Conservation (phyloP, 1,284 basidiomycete genomes). For the Heliocybe sulcata region DNA sequence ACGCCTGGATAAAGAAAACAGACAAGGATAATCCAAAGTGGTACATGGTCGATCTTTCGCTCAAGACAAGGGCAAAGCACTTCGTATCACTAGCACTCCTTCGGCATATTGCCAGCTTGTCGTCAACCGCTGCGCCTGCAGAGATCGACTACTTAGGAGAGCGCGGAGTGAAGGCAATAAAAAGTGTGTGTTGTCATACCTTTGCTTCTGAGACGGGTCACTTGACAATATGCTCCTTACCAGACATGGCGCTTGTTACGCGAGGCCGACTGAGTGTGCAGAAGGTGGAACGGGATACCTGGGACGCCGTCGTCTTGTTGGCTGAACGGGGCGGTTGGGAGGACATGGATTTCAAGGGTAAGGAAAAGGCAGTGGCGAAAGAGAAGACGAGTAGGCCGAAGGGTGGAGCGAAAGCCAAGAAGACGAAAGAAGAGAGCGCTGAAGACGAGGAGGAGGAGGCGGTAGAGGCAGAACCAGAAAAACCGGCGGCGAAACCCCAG, state of each 20-base stretch:
- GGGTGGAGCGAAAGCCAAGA: neutral
- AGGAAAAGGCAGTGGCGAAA: constrained; percentile 6
- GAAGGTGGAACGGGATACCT: constrained; percentile 66
- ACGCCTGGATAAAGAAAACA: constrained; percentile 51
- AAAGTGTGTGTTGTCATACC: constrained; percentile 33
- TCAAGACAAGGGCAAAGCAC: constrained; percentile 58
- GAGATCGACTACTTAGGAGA: constrained; percentile 58
- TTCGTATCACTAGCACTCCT: constrained; percentile 80
- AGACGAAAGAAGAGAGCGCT: neutral
- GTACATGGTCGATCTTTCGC: constrained; percentile 88
- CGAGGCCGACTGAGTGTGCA: constrained; percentile 88
- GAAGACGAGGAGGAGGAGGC: neutral
- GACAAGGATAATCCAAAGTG: constrained; percentile 74
- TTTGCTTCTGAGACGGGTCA: neutral
- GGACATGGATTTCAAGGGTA: constrained; percentile 13
- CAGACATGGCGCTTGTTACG: constrained; percentile 77
- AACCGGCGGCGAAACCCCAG: neutral
- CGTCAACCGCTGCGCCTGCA: constrained; percentile 28
- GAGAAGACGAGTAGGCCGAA: constrained; percentile 2
- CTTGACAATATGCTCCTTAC: constrained; percentile 1
- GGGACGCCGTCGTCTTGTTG: constrained; percentile 57
- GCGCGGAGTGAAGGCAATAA: constrained; percentile 51
- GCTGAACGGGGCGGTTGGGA: constrained; percentile 74
- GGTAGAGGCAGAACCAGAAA: neutral
- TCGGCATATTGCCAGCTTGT: constrained; percentile 47